Evolutionary conservation across 2,329 filamentous ascomycete genomes (phyloP).

Genomic region (Harringtonia lauricola): DNA sequence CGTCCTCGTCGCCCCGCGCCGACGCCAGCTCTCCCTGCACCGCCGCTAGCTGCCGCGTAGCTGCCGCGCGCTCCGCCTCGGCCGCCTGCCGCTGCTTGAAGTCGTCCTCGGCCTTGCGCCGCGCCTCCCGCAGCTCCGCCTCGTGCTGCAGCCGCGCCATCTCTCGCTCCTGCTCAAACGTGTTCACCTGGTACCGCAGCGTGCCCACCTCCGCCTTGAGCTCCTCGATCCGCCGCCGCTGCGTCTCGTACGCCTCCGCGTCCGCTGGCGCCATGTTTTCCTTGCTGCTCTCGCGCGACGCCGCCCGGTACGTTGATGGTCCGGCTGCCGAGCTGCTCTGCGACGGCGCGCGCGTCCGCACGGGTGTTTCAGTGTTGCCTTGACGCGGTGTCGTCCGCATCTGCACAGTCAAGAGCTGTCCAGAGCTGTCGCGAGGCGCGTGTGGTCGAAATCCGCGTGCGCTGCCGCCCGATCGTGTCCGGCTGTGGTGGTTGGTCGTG

Average conservation of each 20-base stretch:
- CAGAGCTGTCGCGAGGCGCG: too few relatives aligned
- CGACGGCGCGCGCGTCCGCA: too few relatives aligned
- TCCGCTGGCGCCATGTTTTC: conserved; percentile 49
- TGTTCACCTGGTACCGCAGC: conserved; percentile 77
- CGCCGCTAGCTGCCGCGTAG: conserved; percentile 36
- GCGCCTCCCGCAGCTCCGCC: conserved; percentile 71
- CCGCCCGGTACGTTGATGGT: conserved; percentile 25
- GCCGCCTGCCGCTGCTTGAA: conserved; percentile 55
- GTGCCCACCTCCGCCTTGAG: conserved; percentile 84
- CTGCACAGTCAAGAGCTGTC: too few relatives aligned
- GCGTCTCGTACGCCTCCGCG: conserved; percentile 47
- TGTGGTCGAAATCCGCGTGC: too few relatives aligned
- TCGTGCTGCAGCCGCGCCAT: conserved; percentile 68
- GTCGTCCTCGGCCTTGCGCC: conserved; percentile 75
- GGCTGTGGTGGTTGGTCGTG: too few relatives aligned
- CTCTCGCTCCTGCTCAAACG: conserved; percentile 78
- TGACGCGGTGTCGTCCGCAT: too few relatives aligned
- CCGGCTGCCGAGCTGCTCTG: not conserved
- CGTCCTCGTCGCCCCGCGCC: conserved; percentile 35
- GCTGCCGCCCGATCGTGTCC: too few relatives aligned
- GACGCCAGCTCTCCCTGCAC: conserved; percentile 40
- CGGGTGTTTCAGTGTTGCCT: too few relatives aligned
- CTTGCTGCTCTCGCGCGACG: conserved; percentile 47
- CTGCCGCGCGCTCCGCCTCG: conserved; percentile 41
- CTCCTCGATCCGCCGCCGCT: conserved; percentile 54